Conservation (phyloP, 805 yeast species). For the Saccharomycopsis sp. region DNA sequence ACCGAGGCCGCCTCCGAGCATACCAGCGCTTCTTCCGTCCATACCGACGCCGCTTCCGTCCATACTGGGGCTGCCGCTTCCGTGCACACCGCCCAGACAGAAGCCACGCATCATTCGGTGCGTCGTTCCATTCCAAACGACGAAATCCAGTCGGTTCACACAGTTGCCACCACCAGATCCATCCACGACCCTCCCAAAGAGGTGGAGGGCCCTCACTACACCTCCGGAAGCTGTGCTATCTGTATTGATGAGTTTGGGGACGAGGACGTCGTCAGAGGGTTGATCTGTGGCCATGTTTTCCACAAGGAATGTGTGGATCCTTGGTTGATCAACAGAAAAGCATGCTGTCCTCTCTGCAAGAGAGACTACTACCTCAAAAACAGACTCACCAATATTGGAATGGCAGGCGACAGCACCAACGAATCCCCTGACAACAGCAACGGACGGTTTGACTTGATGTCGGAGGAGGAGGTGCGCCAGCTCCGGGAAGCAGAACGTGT, state of each 20-base stretch:
- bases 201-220: slow-evolving; percentile 34
- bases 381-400: not conserved
- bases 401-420: slow-evolving; percentile 18
- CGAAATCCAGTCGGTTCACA: slow-evolving; percentile 1
- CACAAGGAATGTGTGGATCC: slow-evolving; percentile 76
- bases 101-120: no score
- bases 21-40: not conserved
- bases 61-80: no score
- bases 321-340: slow-evolving; percentile 69
- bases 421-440: slow-evolving; percentile 24
- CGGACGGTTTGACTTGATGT: slow-evolving; percentile 11
- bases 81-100: not conserved
- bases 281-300: slow-evolving; percentile 78
- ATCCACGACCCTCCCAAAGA: slow-evolving; percentile 13
- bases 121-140: not conserved
- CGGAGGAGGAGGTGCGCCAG: slow-evolving; percentile 13
- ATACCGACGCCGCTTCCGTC: no score
- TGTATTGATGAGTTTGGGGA: slow-evolving; percentile 63
- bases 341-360: slow-evolving; percentile 82
- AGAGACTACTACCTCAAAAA: slow-evolving; percentile 45
- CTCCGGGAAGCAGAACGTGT: slow-evolving; percentile 25
- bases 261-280: slow-evolving; percentile 60
- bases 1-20: slow-evolving; percentile 22
- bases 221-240: slow-evolving; percentile 71
- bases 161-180: slow-evolving; percentile 2